A percentile compares a stretch with the other conserved stretches of the same genome.
phyloP scores from a whole-genome alignment of 371 early-diverging fungal species.

The Actinomortierella ambigua region DNA sequence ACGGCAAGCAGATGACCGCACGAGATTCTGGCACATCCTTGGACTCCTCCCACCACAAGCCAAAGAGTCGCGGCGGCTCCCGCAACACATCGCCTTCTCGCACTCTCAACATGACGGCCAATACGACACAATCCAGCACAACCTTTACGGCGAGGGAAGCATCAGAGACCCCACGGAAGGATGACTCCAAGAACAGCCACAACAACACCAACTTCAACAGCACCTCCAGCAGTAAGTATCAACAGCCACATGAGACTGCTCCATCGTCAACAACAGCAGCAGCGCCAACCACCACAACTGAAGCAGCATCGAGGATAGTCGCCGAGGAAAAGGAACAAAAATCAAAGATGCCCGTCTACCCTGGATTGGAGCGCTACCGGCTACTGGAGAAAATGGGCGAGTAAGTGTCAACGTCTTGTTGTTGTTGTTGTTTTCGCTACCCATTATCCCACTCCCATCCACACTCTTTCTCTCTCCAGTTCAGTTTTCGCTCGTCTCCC shows the following conservation, averaged over 20 bases:
- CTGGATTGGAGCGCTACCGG: slow-evolving; percentile 56
- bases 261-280: slow-evolving; percentile 1
- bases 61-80: slow-evolving; percentile 16
- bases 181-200: too few species aligned
- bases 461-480: too few species aligned
- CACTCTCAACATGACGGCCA: slow-evolving; percentile 5
- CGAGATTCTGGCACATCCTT: slow-evolving; percentile 31
- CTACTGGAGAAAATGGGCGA: slow-evolving; percentile 69
- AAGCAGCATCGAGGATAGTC: slow-evolving; percentile 36
- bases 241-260: too few species aligned
- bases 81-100: slow-evolving; percentile 31
- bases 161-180: too few species aligned
- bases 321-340: slow-evolving; percentile 45
- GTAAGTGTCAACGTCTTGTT: slow-evolving; percentile 49
- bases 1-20: slow-evolving; percentile 30
- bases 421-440: neutral
- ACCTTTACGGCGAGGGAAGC: too few species aligned
- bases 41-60: slow-evolving; percentile 4
- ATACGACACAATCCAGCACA: too few species aligned
- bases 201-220: too few species aligned
- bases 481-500: too few species aligned
- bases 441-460: slow-evolving; percentile 1
- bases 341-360: slow-evolving; percentile 52
- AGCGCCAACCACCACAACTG: slow-evolving; percentile 28
- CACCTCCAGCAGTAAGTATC: too few species aligned